phyloP scores from a whole-genome alignment of 2,329 filamentous ascomycete species.

The Blumeria hordei region DNA sequence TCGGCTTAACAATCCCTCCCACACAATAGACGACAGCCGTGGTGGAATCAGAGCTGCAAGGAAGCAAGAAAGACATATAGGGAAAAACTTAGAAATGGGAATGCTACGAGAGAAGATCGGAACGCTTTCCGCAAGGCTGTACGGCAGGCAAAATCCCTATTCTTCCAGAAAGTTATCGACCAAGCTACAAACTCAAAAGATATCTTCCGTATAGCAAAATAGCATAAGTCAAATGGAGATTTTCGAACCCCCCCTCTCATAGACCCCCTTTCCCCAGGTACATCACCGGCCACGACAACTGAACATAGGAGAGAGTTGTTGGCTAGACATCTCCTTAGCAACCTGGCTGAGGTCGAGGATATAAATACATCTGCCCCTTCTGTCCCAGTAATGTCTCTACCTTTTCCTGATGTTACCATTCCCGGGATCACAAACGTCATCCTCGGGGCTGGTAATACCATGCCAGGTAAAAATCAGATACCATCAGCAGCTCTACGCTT shows the following conservation, averaged over 20 bases:
- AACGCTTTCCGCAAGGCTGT: not conserved
- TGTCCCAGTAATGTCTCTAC: not conserved
- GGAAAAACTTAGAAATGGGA: too few relatives aligned
- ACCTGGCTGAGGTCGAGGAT: not conserved
- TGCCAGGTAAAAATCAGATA: not conserved
- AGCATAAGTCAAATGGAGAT: not conserved
- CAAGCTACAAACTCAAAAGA: not conserved
- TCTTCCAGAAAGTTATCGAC: not conserved
- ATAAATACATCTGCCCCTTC: not conserved
- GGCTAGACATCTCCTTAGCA: not conserved
- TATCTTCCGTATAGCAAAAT: too few relatives aligned
- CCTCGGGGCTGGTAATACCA: not conserved
- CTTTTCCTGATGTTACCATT: not conserved
- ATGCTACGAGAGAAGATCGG: not conserved
- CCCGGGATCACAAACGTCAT: not conserved
- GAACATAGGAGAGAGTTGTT: not conserved
- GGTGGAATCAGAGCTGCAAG: too few relatives aligned
- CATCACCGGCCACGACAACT: not conserved
- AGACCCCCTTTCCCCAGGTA: not conserved
- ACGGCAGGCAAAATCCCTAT: not conserved
- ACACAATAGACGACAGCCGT: too few relatives aligned
- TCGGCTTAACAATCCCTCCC: too few relatives aligned
- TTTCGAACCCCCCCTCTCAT: not conserved
- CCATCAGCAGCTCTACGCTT: too few relatives aligned
- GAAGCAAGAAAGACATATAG: too few relatives aligned